Base-by-base conservation (phyloP, 192 early-diverging fungal genomes). In the Rhizoclosmatium globosum region DNA sequence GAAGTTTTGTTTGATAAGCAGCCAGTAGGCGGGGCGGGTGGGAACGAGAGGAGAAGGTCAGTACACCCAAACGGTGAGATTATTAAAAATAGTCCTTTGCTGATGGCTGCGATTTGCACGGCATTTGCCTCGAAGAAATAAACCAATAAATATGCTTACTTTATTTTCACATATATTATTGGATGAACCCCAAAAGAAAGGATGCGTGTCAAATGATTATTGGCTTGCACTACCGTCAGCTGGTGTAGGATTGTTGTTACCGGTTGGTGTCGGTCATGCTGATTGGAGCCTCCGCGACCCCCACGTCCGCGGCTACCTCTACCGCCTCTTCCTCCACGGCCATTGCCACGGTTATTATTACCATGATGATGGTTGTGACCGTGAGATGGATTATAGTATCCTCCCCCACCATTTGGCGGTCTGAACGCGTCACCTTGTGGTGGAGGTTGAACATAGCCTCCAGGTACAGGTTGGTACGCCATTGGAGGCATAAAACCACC, bases 301-400 rank as follows among this genome's bases (percentile, higher is more conserved):
- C 67, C 67, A 46, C 45, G 7, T 47, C 47, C 66, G 15, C 66
- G 31, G 9, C 66, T 19, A 31, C 46, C 39, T 71, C 48, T 46
- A 46, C 50, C 31, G 19, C 69, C 50, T 57, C 69, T 71, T 38
- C 69, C 69, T n/a, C 69, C 69, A 71, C 53, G 38, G 11, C 17
- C 46, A 45, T 41, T 41, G 13, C 13, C 38, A 6, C 62, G 73
- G 21, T 64, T 64, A 3, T 21, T 13, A 58, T 72, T 19, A 41
- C 45, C 43, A 15, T 57, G 38, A n/a, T 72, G 21, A n/a, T 74
- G 11, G 72, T 46, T 46, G 19, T 60, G 57, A 7, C 58, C 21
- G 1, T 15, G 23, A 19, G 39, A 11, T 15, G 23, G 66, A 4
- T 57, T 48, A 15, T 71, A 57, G 19, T 56, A 71, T 57, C 69